A percentile compares a stretch with the other conserved stretches of the same genome.
Evolutionary conservation across 352 stramenopile genomes (phyloP).

Genomic region (Globisporangium paroecandrum): DNA sequence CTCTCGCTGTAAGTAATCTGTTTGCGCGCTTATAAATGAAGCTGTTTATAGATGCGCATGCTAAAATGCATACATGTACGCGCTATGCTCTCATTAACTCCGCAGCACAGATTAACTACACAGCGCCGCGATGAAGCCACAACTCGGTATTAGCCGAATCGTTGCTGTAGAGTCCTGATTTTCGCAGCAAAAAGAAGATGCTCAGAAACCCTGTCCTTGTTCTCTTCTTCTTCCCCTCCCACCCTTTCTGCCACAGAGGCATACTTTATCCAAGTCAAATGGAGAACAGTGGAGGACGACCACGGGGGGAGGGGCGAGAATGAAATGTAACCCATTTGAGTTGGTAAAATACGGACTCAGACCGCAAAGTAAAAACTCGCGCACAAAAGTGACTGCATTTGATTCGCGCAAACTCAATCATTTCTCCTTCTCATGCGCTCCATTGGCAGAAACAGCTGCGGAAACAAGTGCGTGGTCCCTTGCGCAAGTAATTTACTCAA

Average conservation of each 20-base stretch:
- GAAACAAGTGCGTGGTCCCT: background rate
- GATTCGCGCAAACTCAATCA: too few relatives aligned
- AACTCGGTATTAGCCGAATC: background rate
- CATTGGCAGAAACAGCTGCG: too few relatives aligned
- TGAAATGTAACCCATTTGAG: background rate
- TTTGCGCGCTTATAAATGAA: too few relatives aligned
- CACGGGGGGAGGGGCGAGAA: background rate
- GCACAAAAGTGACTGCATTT: background rate
- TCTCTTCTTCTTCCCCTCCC: background rate
- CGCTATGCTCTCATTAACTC: too few relatives aligned
- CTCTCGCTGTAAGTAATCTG: too few relatives aligned
- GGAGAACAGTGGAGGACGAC: conserved; percentile 4
- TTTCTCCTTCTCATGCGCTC: too few relatives aligned
- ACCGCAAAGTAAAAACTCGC: background rate
- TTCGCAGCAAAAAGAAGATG: background rate
- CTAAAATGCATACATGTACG: too few relatives aligned
- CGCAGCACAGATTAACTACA: too few relatives aligned
- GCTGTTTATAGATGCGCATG: too few relatives aligned
- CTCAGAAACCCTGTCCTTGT: background rate
- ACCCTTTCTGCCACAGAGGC: background rate
- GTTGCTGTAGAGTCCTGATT: background rate
- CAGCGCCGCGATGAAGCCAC: background rate
- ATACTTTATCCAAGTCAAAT: conserved; percentile 7
- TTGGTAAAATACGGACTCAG: background rate
- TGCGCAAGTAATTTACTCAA: background rate